phyloP scores from a whole-genome alignment of 257 asterid genomes.

The Salvia miltiorrhiza region DNA sequence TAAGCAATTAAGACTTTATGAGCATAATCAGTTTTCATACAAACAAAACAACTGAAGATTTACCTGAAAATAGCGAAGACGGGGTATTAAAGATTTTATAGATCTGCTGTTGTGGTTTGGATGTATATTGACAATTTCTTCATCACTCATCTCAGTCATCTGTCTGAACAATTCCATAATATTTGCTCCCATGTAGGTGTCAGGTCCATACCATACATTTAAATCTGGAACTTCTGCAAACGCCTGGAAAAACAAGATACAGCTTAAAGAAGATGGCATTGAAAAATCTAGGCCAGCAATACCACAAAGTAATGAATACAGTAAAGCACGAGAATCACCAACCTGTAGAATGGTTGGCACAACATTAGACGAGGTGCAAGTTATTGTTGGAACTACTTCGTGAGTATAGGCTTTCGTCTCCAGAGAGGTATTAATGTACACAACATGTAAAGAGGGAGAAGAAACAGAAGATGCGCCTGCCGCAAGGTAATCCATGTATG shows the following conservation, averaged over 20 bases:
- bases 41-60: slow-evolving; percentile 2
- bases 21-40: not conserved
- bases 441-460: slow-evolving; percentile 86
- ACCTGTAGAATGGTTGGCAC: slow-evolving; percentile 94
- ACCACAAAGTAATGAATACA: not conserved
- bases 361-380: slow-evolving; percentile 96
- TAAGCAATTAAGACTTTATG: not conserved
- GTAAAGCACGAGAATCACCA: slow-evolving; percentile 1
- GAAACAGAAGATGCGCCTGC: slow-evolving; percentile 62
- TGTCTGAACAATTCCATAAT: slow-evolving; percentile 79
- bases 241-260: slow-evolving; percentile 49
- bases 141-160: slow-evolving; percentile 86
- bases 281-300: not conserved
- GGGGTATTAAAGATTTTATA: slow-evolving; percentile 79
- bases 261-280: slow-evolving; percentile 9
- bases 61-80: slow-evolving; percentile 92
- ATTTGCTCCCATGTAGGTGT: slow-evolving; percentile 97
- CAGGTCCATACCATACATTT: slow-evolving; percentile 90
- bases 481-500: slow-evolving; percentile 79
- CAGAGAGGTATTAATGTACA: slow-evolving; percentile 86
- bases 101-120: slow-evolving; percentile 64
- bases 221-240: slow-evolving; percentile 76
- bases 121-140: slow-evolving; percentile 82
- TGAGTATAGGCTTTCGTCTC: slow-evolving; percentile 94
- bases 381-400: slow-evolving; percentile 95